Conservation (phyloP, 1,284 basidiomycete species). For the Cryptococcus floricola region DNA sequence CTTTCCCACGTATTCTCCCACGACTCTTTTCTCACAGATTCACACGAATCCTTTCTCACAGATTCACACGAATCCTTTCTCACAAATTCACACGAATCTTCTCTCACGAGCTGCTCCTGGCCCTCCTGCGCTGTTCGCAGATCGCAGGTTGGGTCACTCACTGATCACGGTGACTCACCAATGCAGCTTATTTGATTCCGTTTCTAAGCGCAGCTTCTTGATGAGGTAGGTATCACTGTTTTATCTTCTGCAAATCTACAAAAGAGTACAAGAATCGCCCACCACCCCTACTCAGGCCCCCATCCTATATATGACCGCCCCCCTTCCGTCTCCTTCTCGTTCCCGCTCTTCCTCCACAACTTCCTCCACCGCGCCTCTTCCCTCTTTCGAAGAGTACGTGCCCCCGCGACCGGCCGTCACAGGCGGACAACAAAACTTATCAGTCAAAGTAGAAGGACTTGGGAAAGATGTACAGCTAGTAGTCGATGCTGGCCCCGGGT, state of each 20-base stretch:
- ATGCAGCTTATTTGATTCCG: too few relatives aligned
- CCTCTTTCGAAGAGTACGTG: slow-evolving; percentile 34
- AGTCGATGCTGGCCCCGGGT: slow-evolving; percentile 80
- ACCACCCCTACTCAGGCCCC: not conserved
- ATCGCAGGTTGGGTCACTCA: too few relatives aligned
- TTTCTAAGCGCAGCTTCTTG: too few relatives aligned
- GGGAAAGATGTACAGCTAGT: slow-evolving; percentile 36
- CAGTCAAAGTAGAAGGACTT: slow-evolving; percentile 26
- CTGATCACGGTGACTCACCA: too few relatives aligned
- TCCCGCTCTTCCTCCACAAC: slow-evolving; percentile 16
- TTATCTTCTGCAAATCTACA: not conserved
- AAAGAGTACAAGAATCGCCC: not conserved
- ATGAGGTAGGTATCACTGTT: too few relatives aligned
- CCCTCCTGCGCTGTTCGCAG: too few relatives aligned
- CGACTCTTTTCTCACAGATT: too few relatives aligned
- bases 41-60: too few relatives aligned
- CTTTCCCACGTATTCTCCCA: too few relatives aligned
- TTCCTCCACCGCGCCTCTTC: slow-evolving; percentile 31
- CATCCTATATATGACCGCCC: not conserved
- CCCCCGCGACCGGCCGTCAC: slow-evolving; percentile 38
- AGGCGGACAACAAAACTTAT: slow-evolving; percentile 26
- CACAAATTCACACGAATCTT: too few relatives aligned
- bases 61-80: too few relatives aligned
- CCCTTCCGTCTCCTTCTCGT: not conserved
- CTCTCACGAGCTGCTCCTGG: too few relatives aligned